Conservation (phyloP, 1,284 basidiomycete genomes). For the Anthracocystis setariae region DNA sequence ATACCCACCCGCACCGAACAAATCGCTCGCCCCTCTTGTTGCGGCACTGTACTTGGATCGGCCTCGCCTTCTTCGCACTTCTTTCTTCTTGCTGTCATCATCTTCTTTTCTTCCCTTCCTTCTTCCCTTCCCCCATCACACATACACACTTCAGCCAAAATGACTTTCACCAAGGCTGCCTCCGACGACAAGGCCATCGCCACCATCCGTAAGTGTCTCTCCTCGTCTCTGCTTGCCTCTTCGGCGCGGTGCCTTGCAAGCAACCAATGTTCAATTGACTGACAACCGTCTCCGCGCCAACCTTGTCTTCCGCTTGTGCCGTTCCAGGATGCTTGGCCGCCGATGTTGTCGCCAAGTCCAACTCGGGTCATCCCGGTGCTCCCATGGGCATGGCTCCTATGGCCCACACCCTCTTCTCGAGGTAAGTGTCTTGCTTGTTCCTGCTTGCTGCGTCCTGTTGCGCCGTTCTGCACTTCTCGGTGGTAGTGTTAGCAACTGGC, state of each 20-base stretch:
- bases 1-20: background rate
- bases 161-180: slow-evolving; percentile 56
- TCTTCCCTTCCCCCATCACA: background rate
- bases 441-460: background rate
- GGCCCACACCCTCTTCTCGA: slow-evolving; percentile 85
- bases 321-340: slow-evolving; percentile 54
- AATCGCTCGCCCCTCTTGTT: slow-evolving; percentile 4
- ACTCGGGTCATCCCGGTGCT: slow-evolving; percentile 75
- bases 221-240: background rate
- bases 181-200: slow-evolving; percentile 60
- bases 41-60: background rate
- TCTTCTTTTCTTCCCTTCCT: slow-evolving; percentile 3
- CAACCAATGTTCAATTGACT: background rate
- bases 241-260: background rate
- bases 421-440: slow-evolving; percentile 69
- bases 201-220: slow-evolving; percentile 57
- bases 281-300: background rate
- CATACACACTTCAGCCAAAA: slow-evolving; percentile 17
- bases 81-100: slow-evolving; percentile 28
- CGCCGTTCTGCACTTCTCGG: background rate
- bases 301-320: background rate
- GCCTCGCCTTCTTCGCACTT: background rate
- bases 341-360: slow-evolving; percentile 70
- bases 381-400: slow-evolving; percentile 81
- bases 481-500: background rate